A percentile compares a stretch with the other conserved stretches of the same genome.
phyloP scores from a whole-genome alignment of 2,329 filamentous ascomycete genomes.

The Pyrenochaeta sp. region DNA sequence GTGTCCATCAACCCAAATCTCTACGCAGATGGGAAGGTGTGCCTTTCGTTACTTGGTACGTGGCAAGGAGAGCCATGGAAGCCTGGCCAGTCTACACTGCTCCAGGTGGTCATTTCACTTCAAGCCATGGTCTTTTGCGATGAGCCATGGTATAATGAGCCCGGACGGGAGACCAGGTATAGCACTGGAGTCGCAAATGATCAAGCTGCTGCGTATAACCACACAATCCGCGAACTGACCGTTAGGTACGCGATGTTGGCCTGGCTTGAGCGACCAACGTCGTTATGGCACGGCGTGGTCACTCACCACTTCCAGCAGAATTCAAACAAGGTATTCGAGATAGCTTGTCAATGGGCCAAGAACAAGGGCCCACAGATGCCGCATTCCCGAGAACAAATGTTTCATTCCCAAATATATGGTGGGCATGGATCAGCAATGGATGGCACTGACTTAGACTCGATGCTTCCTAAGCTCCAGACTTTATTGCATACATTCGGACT shows the following conservation, averaged over 20 bases:
- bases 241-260: constrained; percentile 42
- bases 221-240: constrained; percentile 30
- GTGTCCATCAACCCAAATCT: constrained; percentile 61
- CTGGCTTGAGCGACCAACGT: constrained; percentile 35
- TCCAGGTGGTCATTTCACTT: constrained; percentile 63
- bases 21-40: constrained; percentile 55
- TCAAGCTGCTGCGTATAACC: constrained; percentile 37
- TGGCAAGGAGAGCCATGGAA: constrained; percentile 59
- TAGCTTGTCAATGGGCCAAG: constrained; percentile 27
- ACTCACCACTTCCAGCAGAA: constrained; percentile 35
- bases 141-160: constrained; percentile 64
- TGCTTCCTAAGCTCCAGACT: constrained; percentile 9
- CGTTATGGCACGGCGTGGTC: constrained; percentile 34
- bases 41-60: constrained; percentile 30
- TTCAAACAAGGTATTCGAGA: constrained; percentile 30
- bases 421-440: no score
- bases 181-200: background rate
- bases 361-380: background rate
- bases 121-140: constrained; percentile 66
- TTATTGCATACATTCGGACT: constrained; percentile 9
- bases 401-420: no score
- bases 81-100: constrained; percentile 56
- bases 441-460: background rate
- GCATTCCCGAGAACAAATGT: no score
- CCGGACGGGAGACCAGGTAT: constrained; percentile 43